Evolutionary conservation across 108 stramenopile genomes (phyloP).

Genomic region (Cyclostephanos tholiformis): DNA sequence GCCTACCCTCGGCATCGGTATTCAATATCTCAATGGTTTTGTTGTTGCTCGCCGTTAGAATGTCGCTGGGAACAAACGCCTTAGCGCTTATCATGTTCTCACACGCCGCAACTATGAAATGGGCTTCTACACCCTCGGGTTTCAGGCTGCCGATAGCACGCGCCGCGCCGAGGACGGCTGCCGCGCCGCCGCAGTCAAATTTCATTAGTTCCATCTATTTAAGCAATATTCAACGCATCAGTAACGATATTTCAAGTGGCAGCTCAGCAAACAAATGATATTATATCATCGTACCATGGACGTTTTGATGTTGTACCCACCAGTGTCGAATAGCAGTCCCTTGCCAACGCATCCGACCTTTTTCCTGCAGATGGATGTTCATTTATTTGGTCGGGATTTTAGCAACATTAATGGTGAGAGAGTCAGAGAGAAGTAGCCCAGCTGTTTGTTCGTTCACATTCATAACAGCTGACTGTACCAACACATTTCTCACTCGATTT

Average conservation of each 20-base stretch:
- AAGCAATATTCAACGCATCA: too few species aligned
- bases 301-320: constrained; percentile 99
- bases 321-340: constrained; percentile 97
- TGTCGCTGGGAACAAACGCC: constrained; percentile 91
- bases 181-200: constrained; percentile 97
- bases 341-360: constrained; percentile 94
- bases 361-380: constrained; percentile 48
- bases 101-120: constrained; percentile 93
- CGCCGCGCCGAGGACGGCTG: constrained; percentile 86
- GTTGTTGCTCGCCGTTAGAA: constrained; percentile 96
- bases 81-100: constrained; percentile 95
- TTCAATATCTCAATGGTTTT: constrained; percentile 97
- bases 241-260: too few species aligned
- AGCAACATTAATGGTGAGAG: neutral
- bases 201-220: constrained; percentile 96
- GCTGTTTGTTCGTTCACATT: neutral
- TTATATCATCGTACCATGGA: constrained; percentile 50
- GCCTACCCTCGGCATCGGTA: constrained; percentile 97
- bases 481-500: neutral
- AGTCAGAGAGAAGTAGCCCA: neutral
- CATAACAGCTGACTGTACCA: constrained; percentile 80
- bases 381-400: neutral
- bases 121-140: constrained; percentile 85
- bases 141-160: constrained; percentile 64
- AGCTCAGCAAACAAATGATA: too few species aligned